phyloP scores from a whole-genome alignment of 768 basidiomycete genomes.

The Rhodotorula sphaerocarpa region DNA sequence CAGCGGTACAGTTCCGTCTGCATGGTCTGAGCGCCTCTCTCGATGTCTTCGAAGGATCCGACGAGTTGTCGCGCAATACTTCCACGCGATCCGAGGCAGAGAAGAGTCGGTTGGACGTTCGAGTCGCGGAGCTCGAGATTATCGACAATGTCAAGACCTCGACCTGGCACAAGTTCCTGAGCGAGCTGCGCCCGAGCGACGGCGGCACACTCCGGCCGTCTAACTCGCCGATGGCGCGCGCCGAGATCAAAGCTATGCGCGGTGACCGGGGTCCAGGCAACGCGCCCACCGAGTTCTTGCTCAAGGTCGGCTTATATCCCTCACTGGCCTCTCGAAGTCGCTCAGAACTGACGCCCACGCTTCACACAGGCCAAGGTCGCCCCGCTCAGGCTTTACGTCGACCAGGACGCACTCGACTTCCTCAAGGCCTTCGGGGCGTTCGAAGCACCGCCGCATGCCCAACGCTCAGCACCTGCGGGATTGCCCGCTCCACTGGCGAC shows the following conservation, averaged over 20 bases:
- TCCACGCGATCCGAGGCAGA: slow-evolving; percentile 47
- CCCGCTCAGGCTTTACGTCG: slow-evolving; percentile 84
- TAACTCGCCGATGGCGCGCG: slow-evolving; percentile 83
- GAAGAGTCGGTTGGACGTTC: slow-evolving; percentile 53
- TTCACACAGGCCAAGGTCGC: slow-evolving; percentile 67
- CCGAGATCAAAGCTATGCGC: slow-evolving; percentile 66
- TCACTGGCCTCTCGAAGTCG: not conserved
- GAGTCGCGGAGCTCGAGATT: slow-evolving; percentile 68
- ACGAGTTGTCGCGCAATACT: not conserved
- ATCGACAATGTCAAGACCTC: slow-evolving; percentile 96
- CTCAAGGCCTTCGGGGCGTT: slow-evolving; percentile 94
- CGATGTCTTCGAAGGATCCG: slow-evolving; percentile 40
- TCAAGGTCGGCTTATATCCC: slow-evolving; percentile 10
- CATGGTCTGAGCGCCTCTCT: slow-evolving; percentile 57
- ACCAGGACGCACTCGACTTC: slow-evolving; percentile 97
- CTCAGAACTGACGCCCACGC: not conserved
- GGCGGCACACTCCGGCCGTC: slow-evolving; percentile 83
- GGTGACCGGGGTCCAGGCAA: slow-evolving; percentile 53
- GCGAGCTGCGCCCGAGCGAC: slow-evolving; percentile 71
- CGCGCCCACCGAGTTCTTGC: slow-evolving; percentile 53
- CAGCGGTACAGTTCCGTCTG: slow-evolving; percentile 78
- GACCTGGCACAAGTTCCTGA: slow-evolving; percentile 96
- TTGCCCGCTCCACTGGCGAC: slow-evolving; percentile 44
- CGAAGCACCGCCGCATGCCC: slow-evolving; percentile 52
- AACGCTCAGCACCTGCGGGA: no score